phyloP scores from a whole-genome alignment of 768 basidiomycete species.

The Podaxis mareebaensis region DNA sequence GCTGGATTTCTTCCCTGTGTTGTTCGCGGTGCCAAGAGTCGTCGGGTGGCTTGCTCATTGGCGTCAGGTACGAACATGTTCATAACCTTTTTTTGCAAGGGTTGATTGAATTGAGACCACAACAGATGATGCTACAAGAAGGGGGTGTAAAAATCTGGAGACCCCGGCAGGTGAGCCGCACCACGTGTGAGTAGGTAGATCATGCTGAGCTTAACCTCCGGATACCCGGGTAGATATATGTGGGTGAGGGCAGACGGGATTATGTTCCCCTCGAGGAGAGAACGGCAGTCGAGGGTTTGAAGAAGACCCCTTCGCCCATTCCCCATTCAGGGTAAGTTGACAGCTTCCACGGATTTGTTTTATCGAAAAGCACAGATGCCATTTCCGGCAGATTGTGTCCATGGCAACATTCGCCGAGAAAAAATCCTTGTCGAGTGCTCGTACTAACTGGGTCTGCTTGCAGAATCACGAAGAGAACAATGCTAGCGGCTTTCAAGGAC shows the following conservation, averaged over 20 bases:
- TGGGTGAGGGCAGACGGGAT: conserved; percentile 72
- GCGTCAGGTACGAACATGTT: conserved; percentile 59
- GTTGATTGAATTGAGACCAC: conserved; percentile 9
- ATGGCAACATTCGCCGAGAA: conserved; percentile 32
- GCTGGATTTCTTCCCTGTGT: conserved; percentile 90
- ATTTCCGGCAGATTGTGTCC: conserved; percentile 31
- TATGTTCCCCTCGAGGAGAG: conserved; percentile 71
- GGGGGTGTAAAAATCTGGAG: conserved; percentile 95
- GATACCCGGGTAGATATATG: conserved; percentile 58
- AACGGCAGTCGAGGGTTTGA: conserved; percentile 49
- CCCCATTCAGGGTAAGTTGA: conserved; percentile 73
- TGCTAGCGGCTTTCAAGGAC: conserved; percentile 61
- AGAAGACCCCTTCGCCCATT: conserved; percentile 62
- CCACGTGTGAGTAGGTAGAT: conserved; percentile 14
- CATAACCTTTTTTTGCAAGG: conserved; percentile 3
- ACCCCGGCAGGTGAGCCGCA: conserved; percentile 65
- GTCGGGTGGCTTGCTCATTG: conserved; percentile 94
- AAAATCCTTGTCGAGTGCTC: neutral
- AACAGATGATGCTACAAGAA: conserved; percentile 86
- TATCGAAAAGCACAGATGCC: neutral
- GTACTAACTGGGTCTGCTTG: conserved; percentile 14
- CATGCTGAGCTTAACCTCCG: conserved; percentile 4
- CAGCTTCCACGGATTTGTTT: neutral
- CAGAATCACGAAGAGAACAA: conserved; percentile 70
- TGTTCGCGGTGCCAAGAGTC: conserved; percentile 90